Evolutionary conservation across 2,329 filamentous ascomycete genomes (phyloP), one percentile per base, ranked within the genome.

Genomic region (Colletotrichum spaethianum): DNA sequence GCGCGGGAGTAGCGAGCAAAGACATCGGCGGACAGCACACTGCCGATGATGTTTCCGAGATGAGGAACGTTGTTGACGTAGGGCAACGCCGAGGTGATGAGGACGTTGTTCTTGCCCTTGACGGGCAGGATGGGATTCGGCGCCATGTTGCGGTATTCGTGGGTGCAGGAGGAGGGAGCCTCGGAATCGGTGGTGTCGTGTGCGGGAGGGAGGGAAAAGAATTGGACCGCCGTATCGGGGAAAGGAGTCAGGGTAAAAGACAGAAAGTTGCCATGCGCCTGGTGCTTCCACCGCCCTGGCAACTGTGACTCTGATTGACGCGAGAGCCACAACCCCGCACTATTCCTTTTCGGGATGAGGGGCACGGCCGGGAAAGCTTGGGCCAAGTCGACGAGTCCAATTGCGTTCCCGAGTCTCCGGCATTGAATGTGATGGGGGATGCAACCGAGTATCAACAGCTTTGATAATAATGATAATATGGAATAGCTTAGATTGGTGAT

Each of bases 81-180:
- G 52, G 95, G 95, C 59, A 98, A 83, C n/a, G 95, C 95, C 77
- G 93, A 96, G 53, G 96, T 98, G 78, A 98, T 92, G 74, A 98
- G 89, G 77, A 97, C 91, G 82, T 98, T 98, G 78, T 92, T 89
- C 87, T 97, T 92, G 76, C 93, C 93, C 80, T 90, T 85, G 78
- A 90, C 83, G 75, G 93, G 93, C 75, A 94, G 82, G 73, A 93
- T 89, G 74, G 84, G 84, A 62, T 75, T 75, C 60, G 76, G 60
- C 46, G 74, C 70, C 74, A 74, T 75, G 48, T 50, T 63, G 26
- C 42, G 18, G 33, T 57, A 31, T 60, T 26, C 53, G 62, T 48
- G 59, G 36, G 59, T 23, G 48, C 14, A 0, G 48, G 31, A 55
- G 20, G 61, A 18, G 20, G 60, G 38, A 42, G 38, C 12, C 46